Percentiles rank a stretch among this genome's conserved stretches.
Evolutionary conservation across 108 stramenopile species (phyloP).

Genomic region (Asterionellopsis glacialis): DNA sequence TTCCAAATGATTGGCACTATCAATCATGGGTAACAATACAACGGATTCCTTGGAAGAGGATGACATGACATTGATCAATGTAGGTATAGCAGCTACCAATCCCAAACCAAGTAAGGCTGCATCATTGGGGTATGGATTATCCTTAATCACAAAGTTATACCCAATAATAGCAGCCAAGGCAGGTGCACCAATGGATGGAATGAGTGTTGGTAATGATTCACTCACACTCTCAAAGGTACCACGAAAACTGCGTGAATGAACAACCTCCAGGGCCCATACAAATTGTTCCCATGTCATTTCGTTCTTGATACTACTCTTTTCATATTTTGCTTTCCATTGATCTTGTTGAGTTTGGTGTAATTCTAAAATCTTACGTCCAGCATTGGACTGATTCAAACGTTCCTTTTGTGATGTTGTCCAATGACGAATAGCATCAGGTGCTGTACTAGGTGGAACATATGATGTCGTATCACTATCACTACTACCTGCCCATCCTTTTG

Average conservation of each 20-base stretch:
- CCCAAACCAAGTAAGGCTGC: constrained; percentile 19
- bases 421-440: constrained; percentile 65
- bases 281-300: constrained; percentile 60
- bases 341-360: constrained; percentile 35
- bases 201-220: no score
- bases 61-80: constrained; percentile 24
- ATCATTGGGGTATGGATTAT: constrained; percentile 13
- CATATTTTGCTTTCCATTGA: constrained; percentile 60
- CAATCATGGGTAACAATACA: constrained; percentile 61
- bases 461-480: constrained; percentile 5
- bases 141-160: constrained; percentile 6
- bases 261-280: constrained; percentile 79
- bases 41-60: constrained; percentile 38
- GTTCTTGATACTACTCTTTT: constrained; percentile 10
- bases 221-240: constrained; percentile 41
- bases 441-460: constrained; percentile 48
- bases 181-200: constrained; percentile 21
- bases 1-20: constrained; percentile 75
- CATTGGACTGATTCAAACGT: constrained; percentile 19
- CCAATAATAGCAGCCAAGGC: constrained; percentile 20
- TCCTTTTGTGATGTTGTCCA: constrained; percentile 58
- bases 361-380: constrained; percentile 45
- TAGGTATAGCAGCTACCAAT: constrained; percentile 35
- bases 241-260: constrained; percentile 70
- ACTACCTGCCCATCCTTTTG: constrained; percentile 19